phyloP scores from a whole-genome alignment of 2,329 filamentous ascomycete species.

The Verticillium zaregamsianum region DNA sequence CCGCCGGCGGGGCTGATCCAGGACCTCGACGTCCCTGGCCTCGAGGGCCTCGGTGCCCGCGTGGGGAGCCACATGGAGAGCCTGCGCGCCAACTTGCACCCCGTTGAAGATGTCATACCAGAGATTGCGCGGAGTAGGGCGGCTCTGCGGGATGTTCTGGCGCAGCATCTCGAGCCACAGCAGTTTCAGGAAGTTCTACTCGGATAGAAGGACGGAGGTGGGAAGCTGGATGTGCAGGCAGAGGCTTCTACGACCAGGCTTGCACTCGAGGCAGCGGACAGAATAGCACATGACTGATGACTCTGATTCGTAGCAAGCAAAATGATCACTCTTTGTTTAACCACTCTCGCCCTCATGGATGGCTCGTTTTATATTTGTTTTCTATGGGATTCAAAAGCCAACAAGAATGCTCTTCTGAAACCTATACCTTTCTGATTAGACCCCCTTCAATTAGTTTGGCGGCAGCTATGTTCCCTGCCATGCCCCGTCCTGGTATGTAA shows the following conservation, averaged over 20 bases:
- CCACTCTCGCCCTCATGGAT: neutral
- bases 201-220: conserved; percentile 20
- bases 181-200: conserved; percentile 46
- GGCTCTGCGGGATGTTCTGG: conserved; percentile 43
- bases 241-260: too few species aligned
- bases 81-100: conserved; percentile 48
- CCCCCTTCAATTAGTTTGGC: neutral
- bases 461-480: neutral
- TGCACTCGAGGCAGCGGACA: neutral
- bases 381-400: neutral
- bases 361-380: neutral
- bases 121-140: conserved; percentile 44
- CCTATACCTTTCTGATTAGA: neutral
- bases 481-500: neutral
- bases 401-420: neutral
- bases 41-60: conserved; percentile 41
- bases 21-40: conserved; percentile 36
- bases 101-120: conserved; percentile 47
- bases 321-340: neutral
- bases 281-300: neutral
- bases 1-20: conserved; percentile 13
- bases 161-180: conserved; percentile 37
- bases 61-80: conserved; percentile 53
- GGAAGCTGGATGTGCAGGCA: too few species aligned
- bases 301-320: neutral